These are phyloP conservation scores for Coniochaeta sp. DNA, from an alignment of 2,329 filamentous ascomycete genomes.

Conservation along the genomic window DNA sequence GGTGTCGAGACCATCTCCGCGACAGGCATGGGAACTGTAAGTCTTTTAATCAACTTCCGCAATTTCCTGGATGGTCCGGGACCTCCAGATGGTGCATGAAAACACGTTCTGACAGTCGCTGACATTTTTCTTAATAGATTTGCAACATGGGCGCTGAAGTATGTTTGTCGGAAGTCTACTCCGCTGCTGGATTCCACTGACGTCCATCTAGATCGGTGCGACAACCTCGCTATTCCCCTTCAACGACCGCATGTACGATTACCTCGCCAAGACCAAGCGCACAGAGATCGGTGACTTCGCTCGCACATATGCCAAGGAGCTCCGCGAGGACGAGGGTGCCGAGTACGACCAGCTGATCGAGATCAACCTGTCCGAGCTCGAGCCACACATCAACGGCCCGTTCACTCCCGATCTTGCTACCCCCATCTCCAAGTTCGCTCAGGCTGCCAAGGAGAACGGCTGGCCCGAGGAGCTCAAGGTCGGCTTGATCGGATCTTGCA, in stretches of 20 bases:
- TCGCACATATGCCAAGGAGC: slow-evolving; percentile 73
- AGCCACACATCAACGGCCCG: slow-evolving; percentile 97
- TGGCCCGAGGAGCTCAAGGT: slow-evolving; percentile 98
- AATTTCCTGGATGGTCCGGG: neutral
- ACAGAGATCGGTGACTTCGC: slow-evolving; percentile 81
- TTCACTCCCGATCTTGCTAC: slow-evolving; percentile 98
- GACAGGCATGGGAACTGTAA: slow-evolving; percentile 74
- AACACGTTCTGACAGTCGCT: neutral
- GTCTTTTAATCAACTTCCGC: neutral
- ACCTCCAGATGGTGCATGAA: no score
- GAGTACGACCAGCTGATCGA: slow-evolving; percentile 96
- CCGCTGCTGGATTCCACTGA: no score
- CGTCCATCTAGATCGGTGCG: no score
- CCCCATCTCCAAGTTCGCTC: slow-evolving; percentile 94
- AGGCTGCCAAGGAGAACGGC: slow-evolving; percentile 86
- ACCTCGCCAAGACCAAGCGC: slow-evolving; percentile 86
- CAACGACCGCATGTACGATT: slow-evolving; percentile 97
- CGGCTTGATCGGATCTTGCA: slow-evolving; percentile 96
- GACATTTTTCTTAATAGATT: slow-evolving; percentile 29
- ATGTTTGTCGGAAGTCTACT: no score
- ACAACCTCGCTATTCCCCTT: slow-evolving; percentile 96
- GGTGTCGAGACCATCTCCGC: slow-evolving; percentile 67
- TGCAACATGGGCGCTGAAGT: slow-evolving; percentile 65
- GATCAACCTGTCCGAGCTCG: slow-evolving; percentile 89
- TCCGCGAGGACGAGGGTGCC: slow-evolving; percentile 79